Evolutionary conservation across 2,329 filamentous ascomycete species (phyloP).

Genomic region (Alternaria arborescens): DNA sequence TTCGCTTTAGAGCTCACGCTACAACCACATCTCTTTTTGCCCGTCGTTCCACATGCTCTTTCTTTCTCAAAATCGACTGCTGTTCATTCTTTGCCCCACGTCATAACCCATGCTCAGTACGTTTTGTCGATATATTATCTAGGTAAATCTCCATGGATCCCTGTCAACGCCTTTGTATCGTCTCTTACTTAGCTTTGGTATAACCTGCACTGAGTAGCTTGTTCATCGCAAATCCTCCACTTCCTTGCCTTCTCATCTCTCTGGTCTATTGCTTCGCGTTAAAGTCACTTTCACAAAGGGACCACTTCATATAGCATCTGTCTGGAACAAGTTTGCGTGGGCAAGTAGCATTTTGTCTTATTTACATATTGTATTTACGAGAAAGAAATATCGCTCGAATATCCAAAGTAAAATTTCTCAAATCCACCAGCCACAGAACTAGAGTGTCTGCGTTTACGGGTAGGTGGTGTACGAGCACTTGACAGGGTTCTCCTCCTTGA

Average conservation of each 20-base stretch:
- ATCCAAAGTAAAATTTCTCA: background rate
- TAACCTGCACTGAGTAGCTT: background rate
- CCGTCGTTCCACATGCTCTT: background rate
- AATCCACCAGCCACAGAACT: background rate
- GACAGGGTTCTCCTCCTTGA: conserved; percentile 23
- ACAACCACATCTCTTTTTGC: background rate
- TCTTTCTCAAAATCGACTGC: background rate
- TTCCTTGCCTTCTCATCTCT: background rate
- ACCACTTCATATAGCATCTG: background rate
- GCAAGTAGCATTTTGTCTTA: background rate
- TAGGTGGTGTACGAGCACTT: conserved; percentile 33
- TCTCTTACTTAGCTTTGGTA: background rate
- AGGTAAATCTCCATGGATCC: background rate
- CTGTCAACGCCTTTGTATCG: background rate
- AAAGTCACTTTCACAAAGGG: background rate
- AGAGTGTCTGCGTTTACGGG: background rate
- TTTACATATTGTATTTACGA: background rate
- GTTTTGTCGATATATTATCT: background rate
- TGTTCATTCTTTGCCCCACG: too few relatives aligned
- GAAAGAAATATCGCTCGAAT: background rate
- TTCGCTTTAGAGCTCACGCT: background rate
- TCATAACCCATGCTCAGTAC: too few relatives aligned
- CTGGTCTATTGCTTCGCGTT: background rate
- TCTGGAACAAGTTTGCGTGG: background rate
- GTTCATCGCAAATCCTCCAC: background rate